Evolutionary conservation across 192 early-diverging fungal genomes (phyloP).

Genomic region (Podila epigama): DNA sequence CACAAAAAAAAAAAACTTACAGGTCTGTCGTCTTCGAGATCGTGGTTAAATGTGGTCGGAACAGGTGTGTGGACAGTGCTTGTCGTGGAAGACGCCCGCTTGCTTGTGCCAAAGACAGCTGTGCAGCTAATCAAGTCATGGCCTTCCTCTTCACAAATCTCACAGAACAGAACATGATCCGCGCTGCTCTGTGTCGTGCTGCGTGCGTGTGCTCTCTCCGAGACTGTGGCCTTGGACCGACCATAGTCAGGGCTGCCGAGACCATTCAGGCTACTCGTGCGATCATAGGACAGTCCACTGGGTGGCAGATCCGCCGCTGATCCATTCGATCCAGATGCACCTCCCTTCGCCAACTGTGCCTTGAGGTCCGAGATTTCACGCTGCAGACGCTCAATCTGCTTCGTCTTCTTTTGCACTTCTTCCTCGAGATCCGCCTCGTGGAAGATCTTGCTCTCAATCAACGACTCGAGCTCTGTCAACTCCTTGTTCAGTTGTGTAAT

Average conservation of each 20-base stretch:
- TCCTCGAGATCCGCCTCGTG: slow-evolving; percentile 75
- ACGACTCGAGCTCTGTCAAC: slow-evolving; percentile 66
- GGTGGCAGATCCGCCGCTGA: neutral
- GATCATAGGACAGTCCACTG: slow-evolving; percentile 15
- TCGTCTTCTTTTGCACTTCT: slow-evolving; percentile 56
- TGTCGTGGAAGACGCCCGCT: neutral
- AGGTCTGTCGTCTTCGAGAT: slow-evolving; percentile 45
- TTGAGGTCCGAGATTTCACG: slow-evolving; percentile 62
- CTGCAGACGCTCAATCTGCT: slow-evolving; percentile 48
- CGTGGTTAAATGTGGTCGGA: neutral
- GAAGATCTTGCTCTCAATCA: slow-evolving; percentile 81
- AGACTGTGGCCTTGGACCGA: slow-evolving; percentile 1
- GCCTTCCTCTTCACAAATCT: slow-evolving; percentile 70
- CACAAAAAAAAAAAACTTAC: slow-evolving; percentile 44
- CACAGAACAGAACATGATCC: slow-evolving; percentile 62
- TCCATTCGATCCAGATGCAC: no score
- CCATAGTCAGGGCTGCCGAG: neutral
- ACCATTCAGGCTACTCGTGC: slow-evolving; percentile 4
- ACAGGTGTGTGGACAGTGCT: neutral
- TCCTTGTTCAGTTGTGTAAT: slow-evolving; percentile 68
- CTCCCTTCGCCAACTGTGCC: slow-evolving; percentile 47
- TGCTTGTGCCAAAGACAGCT: slow-evolving; percentile 51
- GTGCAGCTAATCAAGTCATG: slow-evolving; percentile 70
- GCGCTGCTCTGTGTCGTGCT: slow-evolving; percentile 19
- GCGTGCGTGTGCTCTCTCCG: slow-evolving; percentile 3